Base-by-base conservation (phyloP, 441 rosid species). In the California macrophylla region DNA sequence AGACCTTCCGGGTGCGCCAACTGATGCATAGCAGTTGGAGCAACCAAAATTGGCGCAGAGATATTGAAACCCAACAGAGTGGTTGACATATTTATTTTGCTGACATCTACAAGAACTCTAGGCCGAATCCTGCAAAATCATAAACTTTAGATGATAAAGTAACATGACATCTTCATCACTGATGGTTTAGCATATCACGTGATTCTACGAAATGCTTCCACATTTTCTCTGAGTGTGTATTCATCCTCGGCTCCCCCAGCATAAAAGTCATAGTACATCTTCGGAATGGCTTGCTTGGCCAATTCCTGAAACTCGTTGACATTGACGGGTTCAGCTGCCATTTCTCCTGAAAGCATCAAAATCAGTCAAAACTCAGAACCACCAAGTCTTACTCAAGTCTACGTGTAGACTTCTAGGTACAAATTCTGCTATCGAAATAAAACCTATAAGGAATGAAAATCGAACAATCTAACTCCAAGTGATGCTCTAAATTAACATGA, bases 1-100 rank as follows among this genome's bases (percentile, higher is more conserved):
- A 25, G 77, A 90, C 98, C 98, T 72, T 91, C 96, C 74, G 96
- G 97, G 69, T 94, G 98, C 68, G 97, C 98, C 98, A 94, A 89
- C 82, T 94, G 92, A 87, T 91, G 97, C 89, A 94, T 84, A 20
- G 93, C 96, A 8, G 91, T 80, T 28, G 98, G 98, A 77, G 98
- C 97, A 79, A 93, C 78, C 98, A 93, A 86, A 77, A 93, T 88
- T 6, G 97, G 98, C 93, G 92, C 89, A 29, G 96, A 87, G 74
- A 90, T 80, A 36, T 93, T 90, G 83, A 87, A 88, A 60, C 98
- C 97, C 82, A 93, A 70, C 50, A 93, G 86, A 36, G 76, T 86
- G 24, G 96, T 86, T 73, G 85, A 77, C 77, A 82, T 86, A 78
- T 91, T 96, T 71, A 93, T 91, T 81, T 84, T 77, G 87, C 87